Evolutionary conservation across 2,329 filamentous ascomycete genomes (phyloP).

Genomic region (Metarhizium guizhouense): DNA sequence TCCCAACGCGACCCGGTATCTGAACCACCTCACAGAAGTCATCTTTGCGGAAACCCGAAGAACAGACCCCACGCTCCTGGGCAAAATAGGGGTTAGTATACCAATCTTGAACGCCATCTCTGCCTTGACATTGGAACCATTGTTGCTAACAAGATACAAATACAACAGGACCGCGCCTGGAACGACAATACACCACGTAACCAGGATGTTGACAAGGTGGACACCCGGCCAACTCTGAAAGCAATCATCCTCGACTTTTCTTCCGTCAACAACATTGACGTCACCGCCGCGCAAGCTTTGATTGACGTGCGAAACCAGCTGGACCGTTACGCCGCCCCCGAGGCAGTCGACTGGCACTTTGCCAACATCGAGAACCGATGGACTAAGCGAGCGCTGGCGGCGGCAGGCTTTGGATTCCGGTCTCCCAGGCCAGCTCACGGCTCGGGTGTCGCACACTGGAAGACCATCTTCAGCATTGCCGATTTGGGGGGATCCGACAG

Average conservation of each 20-base stretch:
- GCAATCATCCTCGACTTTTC: constrained; percentile 49
- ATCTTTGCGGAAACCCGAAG: constrained; percentile 37
- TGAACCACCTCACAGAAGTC: constrained; percentile 37
- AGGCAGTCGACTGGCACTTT: constrained; percentile 40
- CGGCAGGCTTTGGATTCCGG: constrained; percentile 42
- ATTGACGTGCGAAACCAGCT: constrained; percentile 46
- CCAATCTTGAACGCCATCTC: neutral
- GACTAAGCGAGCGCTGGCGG: constrained; percentile 46
- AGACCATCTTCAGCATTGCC: constrained; percentile 87
- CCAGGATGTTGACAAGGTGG: constrained; percentile 18
- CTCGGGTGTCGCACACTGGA: constrained; percentile 30
- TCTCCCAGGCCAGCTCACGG: constrained; percentile 17
- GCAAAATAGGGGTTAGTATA: constrained; percentile 36
- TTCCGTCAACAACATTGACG: constrained; percentile 45
- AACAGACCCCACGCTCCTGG: constrained; percentile 32
- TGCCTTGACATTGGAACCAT: neutral
- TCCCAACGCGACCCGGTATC: constrained; percentile 41
- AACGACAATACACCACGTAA: constrained; percentile 40
- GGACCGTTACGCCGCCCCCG: constrained; percentile 38
- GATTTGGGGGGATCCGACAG: constrained; percentile 68
- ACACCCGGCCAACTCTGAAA: constrained; percentile 38
- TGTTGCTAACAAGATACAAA: constrained; percentile 6
- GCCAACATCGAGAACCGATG: constrained; percentile 44
- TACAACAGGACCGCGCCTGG: constrained; percentile 42
- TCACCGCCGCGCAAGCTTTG: constrained; percentile 44